Conservation (phyloP, 2,329 filamentous ascomycete genomes). For the Lasiodiplodia theobromae region DNA sequence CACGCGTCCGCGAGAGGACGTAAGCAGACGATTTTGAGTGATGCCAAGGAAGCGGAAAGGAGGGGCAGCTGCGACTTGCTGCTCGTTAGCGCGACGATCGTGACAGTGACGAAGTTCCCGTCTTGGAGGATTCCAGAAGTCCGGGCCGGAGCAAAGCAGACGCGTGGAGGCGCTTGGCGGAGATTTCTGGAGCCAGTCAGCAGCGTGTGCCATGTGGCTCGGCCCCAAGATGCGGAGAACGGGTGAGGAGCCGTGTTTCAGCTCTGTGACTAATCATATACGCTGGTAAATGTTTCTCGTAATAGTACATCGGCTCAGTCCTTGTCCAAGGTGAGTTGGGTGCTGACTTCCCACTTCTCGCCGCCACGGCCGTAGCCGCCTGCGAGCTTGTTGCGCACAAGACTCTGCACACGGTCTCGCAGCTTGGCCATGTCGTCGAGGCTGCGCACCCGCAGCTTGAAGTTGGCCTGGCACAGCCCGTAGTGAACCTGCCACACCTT, state of each 20-base stretch:
- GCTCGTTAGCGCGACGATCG: conserved; percentile 2
- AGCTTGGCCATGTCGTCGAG: conserved; percentile 72
- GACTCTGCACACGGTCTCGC: conserved; percentile 74
- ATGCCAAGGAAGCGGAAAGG: not conserved
- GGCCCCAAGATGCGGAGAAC: conserved; percentile 4
- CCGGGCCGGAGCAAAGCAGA: conserved; percentile 3
- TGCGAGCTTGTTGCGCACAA: conserved; percentile 85
- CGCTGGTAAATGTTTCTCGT: not conserved
- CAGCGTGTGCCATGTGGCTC: not conserved
- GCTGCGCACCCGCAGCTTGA: conserved; percentile 77
- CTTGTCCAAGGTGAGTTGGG: conserved; percentile 69
- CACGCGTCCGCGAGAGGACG: not conserved
- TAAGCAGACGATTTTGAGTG: conserved; percentile 1
- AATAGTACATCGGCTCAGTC: conserved; percentile 5
- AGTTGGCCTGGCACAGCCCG: conserved; percentile 91
- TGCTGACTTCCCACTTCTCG: conserved; percentile 90
- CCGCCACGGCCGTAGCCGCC: conserved; percentile 85
- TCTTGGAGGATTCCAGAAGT: conserved; percentile 5
- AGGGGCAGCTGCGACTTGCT: not conserved
- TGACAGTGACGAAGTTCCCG: conserved; percentile 3
- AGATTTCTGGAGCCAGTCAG: conserved; percentile 5
- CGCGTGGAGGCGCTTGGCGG: not conserved
- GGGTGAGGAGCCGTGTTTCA: conserved; percentile 11
- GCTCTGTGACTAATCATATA: conserved; percentile 3
- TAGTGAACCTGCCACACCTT: conserved; percentile 99